phyloP scores from a whole-genome alignment of 441 rosid species.

The Lepidium campestre region DNA sequence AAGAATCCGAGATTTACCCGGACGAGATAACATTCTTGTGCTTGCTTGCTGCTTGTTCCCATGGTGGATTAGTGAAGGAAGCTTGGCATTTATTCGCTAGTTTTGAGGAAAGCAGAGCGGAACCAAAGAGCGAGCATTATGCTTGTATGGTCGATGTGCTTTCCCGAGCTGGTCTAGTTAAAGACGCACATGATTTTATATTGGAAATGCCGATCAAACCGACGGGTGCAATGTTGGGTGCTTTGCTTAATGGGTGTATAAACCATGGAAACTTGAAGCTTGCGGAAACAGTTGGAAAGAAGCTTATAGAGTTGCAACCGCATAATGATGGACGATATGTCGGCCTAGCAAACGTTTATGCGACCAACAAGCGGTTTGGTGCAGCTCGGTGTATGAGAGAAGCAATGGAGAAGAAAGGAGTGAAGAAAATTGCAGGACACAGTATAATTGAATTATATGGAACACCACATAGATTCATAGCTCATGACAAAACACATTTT shows the following conservation, averaged over 20 bases:
- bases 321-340: conserved; percentile 62
- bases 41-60: conserved; percentile 70
- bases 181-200: conserved; percentile 51
- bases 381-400: conserved; percentile 58
- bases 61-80: conserved; percentile 62
- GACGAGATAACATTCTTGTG: conserved; percentile 75
- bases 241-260: conserved; percentile 66
- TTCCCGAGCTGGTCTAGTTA: conserved; percentile 60
- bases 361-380: conserved; percentile 43
- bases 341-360: conserved; percentile 61
- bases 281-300: conserved; percentile 62
- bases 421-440: conserved; percentile 65
- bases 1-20: conserved; percentile 37
- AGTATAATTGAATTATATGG: conserved; percentile 52
- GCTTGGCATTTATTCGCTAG: conserved; percentile 57
- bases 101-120: conserved; percentile 34
- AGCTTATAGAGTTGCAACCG: conserved; percentile 63
- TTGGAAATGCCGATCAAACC: conserved; percentile 47
- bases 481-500: conserved; percentile 57
- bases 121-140: conserved; percentile 63
- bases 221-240: conserved; percentile 66
- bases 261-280: conserved; percentile 54
- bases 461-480: conserved; percentile 49
- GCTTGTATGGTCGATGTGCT: conserved; percentile 81
- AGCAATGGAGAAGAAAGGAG: conserved; percentile 70